phyloP scores from a whole-genome alignment of 306 rosid genomes.

The Castanospermum australe region DNA sequence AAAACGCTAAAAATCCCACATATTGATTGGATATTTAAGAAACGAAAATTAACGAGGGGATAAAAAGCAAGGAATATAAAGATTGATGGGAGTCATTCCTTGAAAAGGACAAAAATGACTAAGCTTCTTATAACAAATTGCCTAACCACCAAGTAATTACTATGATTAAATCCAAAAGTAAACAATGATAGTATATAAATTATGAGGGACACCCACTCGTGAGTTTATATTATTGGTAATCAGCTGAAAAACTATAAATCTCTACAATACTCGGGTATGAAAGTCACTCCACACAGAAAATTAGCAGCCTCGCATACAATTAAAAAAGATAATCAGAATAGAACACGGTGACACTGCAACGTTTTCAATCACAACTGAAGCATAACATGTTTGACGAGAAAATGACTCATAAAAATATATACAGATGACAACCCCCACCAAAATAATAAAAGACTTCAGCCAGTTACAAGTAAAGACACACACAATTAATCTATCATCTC shows the following conservation, averaged over 20 bases:
- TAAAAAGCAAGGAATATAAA: no score
- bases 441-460: background rate
- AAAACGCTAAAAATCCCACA: background rate
- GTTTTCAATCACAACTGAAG: constrained; percentile 34
- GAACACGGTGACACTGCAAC: constrained; percentile 11
- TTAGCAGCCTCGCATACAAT: constrained; percentile 30
- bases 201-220: background rate
- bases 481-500: constrained; percentile 31
- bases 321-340: background rate
- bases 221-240: constrained; percentile 22
- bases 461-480: background rate
- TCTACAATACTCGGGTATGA: constrained; percentile 18
- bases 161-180: background rate
- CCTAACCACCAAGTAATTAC: background rate
- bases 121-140: background rate
- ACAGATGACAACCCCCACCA: constrained; percentile 18
- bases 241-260: constrained; percentile 10
- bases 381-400: constrained; percentile 32
- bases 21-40: background rate
- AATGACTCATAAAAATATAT: constrained; percentile 27
- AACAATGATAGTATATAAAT: constrained; percentile 10
- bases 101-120: background rate
- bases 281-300: constrained; percentile 34
- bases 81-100: background rate
- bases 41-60: background rate